Evolutionary conservation across 2,329 filamentous ascomycete species (phyloP).

Genomic region (Scleromitrula shiraiana): DNA sequence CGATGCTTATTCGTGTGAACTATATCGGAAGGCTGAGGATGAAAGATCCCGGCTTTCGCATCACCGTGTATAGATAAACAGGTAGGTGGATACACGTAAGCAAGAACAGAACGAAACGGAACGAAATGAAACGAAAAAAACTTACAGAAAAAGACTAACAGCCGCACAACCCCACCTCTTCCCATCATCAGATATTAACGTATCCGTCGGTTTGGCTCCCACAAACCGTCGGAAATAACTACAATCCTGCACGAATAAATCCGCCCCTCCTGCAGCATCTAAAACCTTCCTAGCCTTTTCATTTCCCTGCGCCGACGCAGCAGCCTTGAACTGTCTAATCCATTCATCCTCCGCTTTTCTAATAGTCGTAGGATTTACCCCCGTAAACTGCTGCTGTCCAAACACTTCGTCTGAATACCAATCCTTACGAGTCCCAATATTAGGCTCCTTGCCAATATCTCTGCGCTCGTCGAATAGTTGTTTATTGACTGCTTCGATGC

Average conservation of each 20-base stretch:
- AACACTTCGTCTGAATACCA: conserved; percentile 32
- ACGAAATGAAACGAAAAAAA: conserved; percentile 13
- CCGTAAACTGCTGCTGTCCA: conserved; percentile 34
- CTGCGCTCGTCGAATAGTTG: conserved; percentile 1
- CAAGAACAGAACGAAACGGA: not conserved
- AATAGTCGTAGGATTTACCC: conserved; percentile 29
- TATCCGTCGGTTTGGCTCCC: not conserved
- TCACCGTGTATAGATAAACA: too few relatives aligned
- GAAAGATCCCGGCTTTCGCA: too few relatives aligned
- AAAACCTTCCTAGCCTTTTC: conserved; percentile 9
- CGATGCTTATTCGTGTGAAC: too few relatives aligned
- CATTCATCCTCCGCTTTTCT: conserved; percentile 13
- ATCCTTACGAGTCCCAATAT: conserved; percentile 14
- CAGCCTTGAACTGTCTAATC: conserved; percentile 15
- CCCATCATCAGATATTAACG: conserved; percentile 12
- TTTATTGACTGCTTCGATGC: not conserved
- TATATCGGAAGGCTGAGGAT: too few relatives aligned
- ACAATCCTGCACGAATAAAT: conserved; percentile 23
- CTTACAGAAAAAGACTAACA: conserved; percentile 37
- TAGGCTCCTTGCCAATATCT: conserved; percentile 3
- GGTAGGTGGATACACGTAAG: not conserved
- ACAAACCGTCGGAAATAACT: conserved; percentile 23
- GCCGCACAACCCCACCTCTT: conserved; percentile 30
- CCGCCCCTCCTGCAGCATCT: not conserved
- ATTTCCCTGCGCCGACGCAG: not conserved